A percentile compares a stretch with the other conserved stretches of the same genome.
These are phyloP conservation scores for Stygiomarasmius scandens DNA, from an alignment of 1,284 basidiomycete species.

Conservation along the genomic window DNA sequence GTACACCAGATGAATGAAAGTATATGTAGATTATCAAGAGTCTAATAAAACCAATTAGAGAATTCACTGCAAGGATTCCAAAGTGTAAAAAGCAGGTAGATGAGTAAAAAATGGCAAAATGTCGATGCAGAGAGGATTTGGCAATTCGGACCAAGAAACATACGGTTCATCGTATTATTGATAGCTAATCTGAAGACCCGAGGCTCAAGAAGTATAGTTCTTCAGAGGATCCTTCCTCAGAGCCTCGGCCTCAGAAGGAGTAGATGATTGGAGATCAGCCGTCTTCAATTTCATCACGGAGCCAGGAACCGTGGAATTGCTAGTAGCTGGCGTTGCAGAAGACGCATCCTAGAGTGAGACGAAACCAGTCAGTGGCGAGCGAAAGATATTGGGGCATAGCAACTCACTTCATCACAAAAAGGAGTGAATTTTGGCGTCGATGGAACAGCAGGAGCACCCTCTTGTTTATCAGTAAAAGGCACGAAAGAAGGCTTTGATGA, in stretches of 20 bases:
- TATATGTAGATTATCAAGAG: too few species aligned
- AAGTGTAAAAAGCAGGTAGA: too few species aligned
- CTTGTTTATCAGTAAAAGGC: conserved; percentile 41
- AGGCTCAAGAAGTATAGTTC: conserved; percentile 51
- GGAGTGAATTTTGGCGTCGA: conserved; percentile 64
- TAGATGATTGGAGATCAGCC: conserved; percentile 39
- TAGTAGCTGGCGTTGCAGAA: conserved; percentile 24
- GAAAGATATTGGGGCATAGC: too few species aligned
- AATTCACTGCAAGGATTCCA: too few species aligned
- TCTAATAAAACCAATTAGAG: too few species aligned
- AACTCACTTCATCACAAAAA: conserved; percentile 66
- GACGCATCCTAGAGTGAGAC: conserved; percentile 9
- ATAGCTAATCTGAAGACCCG: too few species aligned
- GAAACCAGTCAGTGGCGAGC: too few species aligned
- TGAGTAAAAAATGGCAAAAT: too few species aligned
- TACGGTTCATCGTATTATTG: too few species aligned
- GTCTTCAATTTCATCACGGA: conserved; percentile 66
- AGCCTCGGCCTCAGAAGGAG: conserved; percentile 69
- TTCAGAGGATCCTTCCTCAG: conserved; percentile 76
- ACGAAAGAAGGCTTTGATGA: conserved; percentile 28
- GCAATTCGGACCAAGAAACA: too few species aligned
- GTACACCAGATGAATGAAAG: too few species aligned
- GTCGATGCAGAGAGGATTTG: too few species aligned
- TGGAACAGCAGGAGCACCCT: conserved; percentile 30
- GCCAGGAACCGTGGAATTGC: conserved; percentile 34